Base-by-base conservation (phyloP, 768 basidiomycete species). In the Russula earlei region DNA sequence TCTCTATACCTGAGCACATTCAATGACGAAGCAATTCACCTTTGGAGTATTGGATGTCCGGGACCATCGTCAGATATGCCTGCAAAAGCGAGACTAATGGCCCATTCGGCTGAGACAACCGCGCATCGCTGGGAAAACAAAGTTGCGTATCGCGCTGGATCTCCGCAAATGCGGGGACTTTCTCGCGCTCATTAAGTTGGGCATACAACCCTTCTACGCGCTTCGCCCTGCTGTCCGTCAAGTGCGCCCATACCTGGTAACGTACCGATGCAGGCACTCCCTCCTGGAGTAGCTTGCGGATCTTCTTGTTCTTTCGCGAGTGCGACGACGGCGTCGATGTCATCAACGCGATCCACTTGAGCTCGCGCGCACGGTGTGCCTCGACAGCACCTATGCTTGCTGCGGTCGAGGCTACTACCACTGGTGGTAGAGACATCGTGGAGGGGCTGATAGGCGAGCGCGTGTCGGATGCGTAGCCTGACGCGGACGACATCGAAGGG, bases 11-110 rank as follows among this genome's bases (percentile, higher is more conserved):
- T 9, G 6, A 5, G 3, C 4, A 51, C 47, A 43, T 20, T 4
- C 7, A 2, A 6, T 12, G 51, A 31, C 4, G 17, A 58, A 7
- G 15, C 33, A 29, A 46, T 69, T 69, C 34, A 87, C 88, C 87
- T 38, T 69, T 73, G 14, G 70, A 71, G 63, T 91, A 92, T 48
- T 76, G 77, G 19, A 89, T 75, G 64, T 92, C 89, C 0, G 89
- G 89, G 0, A 91, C 90, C 90, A 92, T 91, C 17, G 77, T 79
- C 42, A 91, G 67, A 68, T 90, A 91, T 11, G 87, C 87, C 59
- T 87, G 84, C 46, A 75, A 62, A 20, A 72, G 63, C 6, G 78
- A 77, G 22, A 78, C 68, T 9, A 89, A 68, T 0, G 84, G 76
- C 3, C 80, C 77, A 41, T 78, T 74, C 24, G 77, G 76, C 34